A percentile compares a stretch with the other conserved stretches of the same genome.
Evolutionary conservation across 495 filamentous ascomycete genomes (phyloP).

Genomic region (Oleoguttula mirabilis): DNA sequence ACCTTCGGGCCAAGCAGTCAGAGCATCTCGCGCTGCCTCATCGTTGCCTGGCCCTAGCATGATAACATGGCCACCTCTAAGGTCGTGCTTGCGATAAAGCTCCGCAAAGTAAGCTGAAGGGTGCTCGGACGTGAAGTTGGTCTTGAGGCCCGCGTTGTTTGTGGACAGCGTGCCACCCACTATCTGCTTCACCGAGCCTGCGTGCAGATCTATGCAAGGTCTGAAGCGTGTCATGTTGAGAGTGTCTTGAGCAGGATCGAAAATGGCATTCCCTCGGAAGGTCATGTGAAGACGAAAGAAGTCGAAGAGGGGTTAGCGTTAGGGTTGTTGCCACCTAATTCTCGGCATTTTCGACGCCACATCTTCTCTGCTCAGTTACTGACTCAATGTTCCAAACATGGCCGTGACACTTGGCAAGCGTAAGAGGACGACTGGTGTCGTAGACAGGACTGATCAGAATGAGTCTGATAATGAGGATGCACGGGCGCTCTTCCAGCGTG

Average conservation of each 20-base stretch:
- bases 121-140: constrained; percentile 78
- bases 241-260: too few species aligned
- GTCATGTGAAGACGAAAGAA: too few species aligned
- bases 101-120: constrained; percentile 66
- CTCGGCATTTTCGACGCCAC: neutral
- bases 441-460: constrained; percentile 5
- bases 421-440: constrained; percentile 17
- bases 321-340: too few species aligned
- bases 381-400: constrained; percentile 6
- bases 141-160: constrained; percentile 53
- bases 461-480: constrained; percentile 18
- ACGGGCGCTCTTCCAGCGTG: constrained; percentile 56
- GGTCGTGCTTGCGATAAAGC: constrained; percentile 60
- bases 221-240: constrained; percentile 75
- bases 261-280: too few species aligned
- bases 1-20: constrained; percentile 60
- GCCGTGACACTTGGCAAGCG: constrained; percentile 21
- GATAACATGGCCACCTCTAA: constrained; percentile 82
- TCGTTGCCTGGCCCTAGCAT: constrained; percentile 86
- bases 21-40: constrained; percentile 61
- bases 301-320: too few species aligned
- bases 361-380: neutral
- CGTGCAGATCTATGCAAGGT: constrained; percentile 93
- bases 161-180: constrained; percentile 77
- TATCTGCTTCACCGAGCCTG: constrained; percentile 94